Percentiles rank a stretch among this genome's conserved stretches.
phyloP scores from a whole-genome alignment of 164 flowering plant species.

The Cinnamomum chago region DNA sequence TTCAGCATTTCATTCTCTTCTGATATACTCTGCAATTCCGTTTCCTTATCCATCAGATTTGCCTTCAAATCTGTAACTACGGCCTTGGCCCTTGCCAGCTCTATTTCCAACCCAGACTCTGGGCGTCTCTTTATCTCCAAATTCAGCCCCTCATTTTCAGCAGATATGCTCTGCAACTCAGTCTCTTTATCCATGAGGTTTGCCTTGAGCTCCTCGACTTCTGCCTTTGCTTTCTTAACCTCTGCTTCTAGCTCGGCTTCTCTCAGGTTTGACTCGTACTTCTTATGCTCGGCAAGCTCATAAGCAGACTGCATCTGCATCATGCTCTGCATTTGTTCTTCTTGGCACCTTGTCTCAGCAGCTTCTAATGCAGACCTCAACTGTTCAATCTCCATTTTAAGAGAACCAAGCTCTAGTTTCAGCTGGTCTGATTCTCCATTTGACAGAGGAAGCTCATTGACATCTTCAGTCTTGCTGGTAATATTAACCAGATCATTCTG shows the following conservation, averaged over 20 bases:
- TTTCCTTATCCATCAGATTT: slow-evolving; percentile 65
- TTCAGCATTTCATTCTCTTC: slow-evolving; percentile 74
- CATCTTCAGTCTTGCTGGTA: slow-evolving; percentile 4
- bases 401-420: slow-evolving; percentile 27
- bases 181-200: slow-evolving; percentile 81
- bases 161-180: slow-evolving; percentile 58
- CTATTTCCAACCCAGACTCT: slow-evolving; percentile 37
- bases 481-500: slow-evolving; percentile 25
- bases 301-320: slow-evolving; percentile 41
- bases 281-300: slow-evolving; percentile 46
- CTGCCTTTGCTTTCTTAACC: slow-evolving; percentile 33
- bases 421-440: slow-evolving; percentile 24
- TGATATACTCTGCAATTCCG: slow-evolving; percentile 47
- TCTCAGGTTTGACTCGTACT: slow-evolving; percentile 29
- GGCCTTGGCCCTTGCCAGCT: slow-evolving; percentile 33
- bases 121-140: slow-evolving; percentile 31
- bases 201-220: slow-evolving; percentile 60
- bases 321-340: slow-evolving; percentile 40
- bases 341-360: slow-evolving; percentile 46
- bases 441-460: slow-evolving; percentile 5
- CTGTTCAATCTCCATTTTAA: slow-evolving; percentile 42
- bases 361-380: slow-evolving; percentile 49
- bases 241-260: slow-evolving; percentile 52
- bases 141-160: slow-evolving; percentile 64
- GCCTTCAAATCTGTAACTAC: slow-evolving; percentile 45